Conservation (phyloP, 2,329 filamentous ascomycete species). For the Xylariales sp. region DNA sequence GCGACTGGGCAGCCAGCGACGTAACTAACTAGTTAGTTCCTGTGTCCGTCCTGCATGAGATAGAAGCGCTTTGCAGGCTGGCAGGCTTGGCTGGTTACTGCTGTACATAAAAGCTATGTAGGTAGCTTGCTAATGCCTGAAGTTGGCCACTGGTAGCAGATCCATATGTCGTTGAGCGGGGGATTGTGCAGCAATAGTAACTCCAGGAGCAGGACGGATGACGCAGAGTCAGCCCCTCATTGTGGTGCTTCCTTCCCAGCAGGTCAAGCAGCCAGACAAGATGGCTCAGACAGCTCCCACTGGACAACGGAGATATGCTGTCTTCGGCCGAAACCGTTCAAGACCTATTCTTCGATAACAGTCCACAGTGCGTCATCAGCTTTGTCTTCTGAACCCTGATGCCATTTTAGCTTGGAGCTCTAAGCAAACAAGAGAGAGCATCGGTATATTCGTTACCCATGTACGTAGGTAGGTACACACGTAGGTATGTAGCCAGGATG, state of each 20-base stretch:
- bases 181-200: background rate
- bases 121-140: constrained; percentile 4
- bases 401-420: no score
- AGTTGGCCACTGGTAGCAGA: constrained; percentile 2
- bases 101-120: no score
- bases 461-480: no score
- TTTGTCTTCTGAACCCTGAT: constrained; percentile 8
- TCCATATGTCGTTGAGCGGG: background rate
- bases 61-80: background rate
- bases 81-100: no score
- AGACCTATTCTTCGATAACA: background rate
- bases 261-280: background rate
- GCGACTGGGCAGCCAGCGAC: background rate
- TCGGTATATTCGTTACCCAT: no score
- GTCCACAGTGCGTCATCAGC: constrained; percentile 6
- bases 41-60: constrained; percentile 7
- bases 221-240: constrained; percentile 2
- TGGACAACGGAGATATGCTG: no score
- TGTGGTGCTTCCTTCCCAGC: background rate
- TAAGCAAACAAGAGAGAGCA: no score
- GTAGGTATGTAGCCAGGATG: no score
- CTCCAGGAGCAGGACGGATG: background rate
- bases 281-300: background rate
- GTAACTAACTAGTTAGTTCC: no score
- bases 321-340: constrained; percentile 2